Conservation (phyloP, 768 basidiomycete genomes). For the Peribolospora baueri region DNA sequence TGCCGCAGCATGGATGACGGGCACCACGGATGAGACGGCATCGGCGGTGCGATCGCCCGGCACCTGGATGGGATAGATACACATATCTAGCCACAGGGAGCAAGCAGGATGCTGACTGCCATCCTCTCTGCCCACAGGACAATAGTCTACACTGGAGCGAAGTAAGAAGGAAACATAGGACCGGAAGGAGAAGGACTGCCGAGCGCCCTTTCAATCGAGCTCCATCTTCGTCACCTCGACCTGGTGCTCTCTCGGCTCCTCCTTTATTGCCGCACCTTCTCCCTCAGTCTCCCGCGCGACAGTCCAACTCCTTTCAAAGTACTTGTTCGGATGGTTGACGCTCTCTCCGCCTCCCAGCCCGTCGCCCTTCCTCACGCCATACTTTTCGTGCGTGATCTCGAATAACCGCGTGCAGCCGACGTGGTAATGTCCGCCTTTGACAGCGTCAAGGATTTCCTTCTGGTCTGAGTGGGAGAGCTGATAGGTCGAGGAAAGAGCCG, state of each 20-base stretch:
- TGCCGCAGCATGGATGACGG: no score
- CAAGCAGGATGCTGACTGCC: no score
- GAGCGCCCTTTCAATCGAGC: no score
- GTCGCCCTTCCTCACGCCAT: constrained; percentile 59
- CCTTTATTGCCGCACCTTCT: not conserved
- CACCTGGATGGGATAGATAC: no score
- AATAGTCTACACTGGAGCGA: no score
- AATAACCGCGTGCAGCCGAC: constrained; percentile 93
- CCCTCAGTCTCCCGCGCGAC: not conserved
- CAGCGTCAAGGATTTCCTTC: constrained; percentile 53
- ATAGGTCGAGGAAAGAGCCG: constrained; percentile 45
- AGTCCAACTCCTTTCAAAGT: constrained; percentile 18
- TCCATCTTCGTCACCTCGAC: no score
- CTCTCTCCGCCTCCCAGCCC: constrained; percentile 65
- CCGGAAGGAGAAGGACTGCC: no score
- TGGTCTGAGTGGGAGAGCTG: constrained; percentile 44
- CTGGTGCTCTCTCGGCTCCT: not conserved
- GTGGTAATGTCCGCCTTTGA: constrained; percentile 64
- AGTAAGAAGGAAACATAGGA: no score
- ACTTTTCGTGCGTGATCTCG: constrained; percentile 56
- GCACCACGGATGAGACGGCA: no score
- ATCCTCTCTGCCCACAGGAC: no score
- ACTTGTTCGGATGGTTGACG: constrained; percentile 81
- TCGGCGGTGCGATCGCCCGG: no score
- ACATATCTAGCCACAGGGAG: no score